phyloP scores from a whole-genome alignment of 2,329 filamentous ascomycete genomes.

The Ambrosiella xylebori region DNA sequence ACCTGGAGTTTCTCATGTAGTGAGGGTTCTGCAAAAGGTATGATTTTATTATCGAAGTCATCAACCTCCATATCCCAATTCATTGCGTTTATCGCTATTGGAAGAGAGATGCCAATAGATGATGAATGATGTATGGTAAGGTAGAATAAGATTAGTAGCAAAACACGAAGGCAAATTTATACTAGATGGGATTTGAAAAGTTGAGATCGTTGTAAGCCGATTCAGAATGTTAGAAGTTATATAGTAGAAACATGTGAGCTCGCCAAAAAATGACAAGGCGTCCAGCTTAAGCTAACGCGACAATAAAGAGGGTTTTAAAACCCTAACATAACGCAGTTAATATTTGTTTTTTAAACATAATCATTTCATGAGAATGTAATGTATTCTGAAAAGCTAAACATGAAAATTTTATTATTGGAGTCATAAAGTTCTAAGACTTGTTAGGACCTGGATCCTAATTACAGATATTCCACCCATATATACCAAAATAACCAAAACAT shows the following conservation, averaged over 20 bases:
- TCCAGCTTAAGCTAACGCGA: too few relatives aligned
- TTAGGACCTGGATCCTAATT: neutral
- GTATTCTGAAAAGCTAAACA: too few relatives aligned
- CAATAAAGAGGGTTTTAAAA: too few relatives aligned
- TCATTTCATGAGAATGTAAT: too few relatives aligned
- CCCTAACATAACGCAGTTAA: too few relatives aligned
- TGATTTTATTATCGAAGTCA: slow-evolving; percentile 29
- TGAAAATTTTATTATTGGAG: neutral
- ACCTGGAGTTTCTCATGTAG: neutral
- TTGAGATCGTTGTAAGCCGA: too few relatives aligned
- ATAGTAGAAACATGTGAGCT: too few relatives aligned
- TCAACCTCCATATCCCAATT: slow-evolving; percentile 60
- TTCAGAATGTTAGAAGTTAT: too few relatives aligned
- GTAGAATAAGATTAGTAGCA: neutral
- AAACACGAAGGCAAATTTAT: neutral
- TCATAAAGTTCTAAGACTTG: neutral
- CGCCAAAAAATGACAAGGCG: too few relatives aligned
- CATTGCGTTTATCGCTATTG: slow-evolving; percentile 27
- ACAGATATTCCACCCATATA: neutral
- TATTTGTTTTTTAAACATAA: too few relatives aligned
- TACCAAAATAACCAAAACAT: neutral
- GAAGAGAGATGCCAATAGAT: neutral
- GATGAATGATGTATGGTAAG: neutral
- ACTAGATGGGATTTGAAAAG: neutral
- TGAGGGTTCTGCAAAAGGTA: neutral